These are phyloP conservation scores for Wickerhamomyces bovis DNA, from an alignment of 805 yeast genomes.

Conservation along the genomic window DNA sequence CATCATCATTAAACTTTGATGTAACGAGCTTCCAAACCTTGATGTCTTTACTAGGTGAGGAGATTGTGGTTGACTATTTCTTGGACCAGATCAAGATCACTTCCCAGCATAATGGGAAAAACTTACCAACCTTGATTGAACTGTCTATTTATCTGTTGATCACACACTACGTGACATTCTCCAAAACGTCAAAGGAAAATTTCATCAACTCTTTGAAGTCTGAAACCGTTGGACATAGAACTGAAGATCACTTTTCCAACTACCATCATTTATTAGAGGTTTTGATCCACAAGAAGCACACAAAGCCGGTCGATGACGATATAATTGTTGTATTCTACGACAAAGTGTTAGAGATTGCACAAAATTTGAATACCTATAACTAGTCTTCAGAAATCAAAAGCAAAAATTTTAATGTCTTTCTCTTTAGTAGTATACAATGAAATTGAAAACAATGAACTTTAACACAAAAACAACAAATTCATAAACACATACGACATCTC, in stretches of 20 bases:
- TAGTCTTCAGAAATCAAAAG: background rate
- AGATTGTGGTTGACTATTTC: constrained; percentile 15
- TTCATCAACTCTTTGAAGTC: constrained; percentile 2
- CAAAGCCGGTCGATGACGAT: constrained; percentile 1
- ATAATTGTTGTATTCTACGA: constrained; percentile 11
- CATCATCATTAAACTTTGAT: constrained; percentile 15
- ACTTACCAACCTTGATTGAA: constrained; percentile 13
- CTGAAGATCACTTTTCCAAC: constrained; percentile 1
- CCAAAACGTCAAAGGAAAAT: background rate
- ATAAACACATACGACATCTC: background rate
- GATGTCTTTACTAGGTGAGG: constrained; percentile 15
- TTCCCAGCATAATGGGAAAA: constrained; percentile 10
- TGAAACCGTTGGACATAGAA: background rate
- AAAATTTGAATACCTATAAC: constrained; percentile 1
- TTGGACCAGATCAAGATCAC: constrained; percentile 16
- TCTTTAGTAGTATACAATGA: background rate
- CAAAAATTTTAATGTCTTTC: background rate
- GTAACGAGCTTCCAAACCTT: constrained; percentile 11
- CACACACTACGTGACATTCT: constrained; percentile 8
- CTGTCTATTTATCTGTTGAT: constrained; percentile 15
- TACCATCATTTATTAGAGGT: constrained; percentile 3
- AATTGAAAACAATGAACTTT: background rate
- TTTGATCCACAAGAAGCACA: constrained; percentile 5
- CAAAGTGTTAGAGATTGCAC: constrained; percentile 16
- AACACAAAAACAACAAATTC: background rate